Evolutionary conservation across 495 filamentous ascomycete genomes (phyloP).

Genomic region (Geopyxis carbonaria): DNA sequence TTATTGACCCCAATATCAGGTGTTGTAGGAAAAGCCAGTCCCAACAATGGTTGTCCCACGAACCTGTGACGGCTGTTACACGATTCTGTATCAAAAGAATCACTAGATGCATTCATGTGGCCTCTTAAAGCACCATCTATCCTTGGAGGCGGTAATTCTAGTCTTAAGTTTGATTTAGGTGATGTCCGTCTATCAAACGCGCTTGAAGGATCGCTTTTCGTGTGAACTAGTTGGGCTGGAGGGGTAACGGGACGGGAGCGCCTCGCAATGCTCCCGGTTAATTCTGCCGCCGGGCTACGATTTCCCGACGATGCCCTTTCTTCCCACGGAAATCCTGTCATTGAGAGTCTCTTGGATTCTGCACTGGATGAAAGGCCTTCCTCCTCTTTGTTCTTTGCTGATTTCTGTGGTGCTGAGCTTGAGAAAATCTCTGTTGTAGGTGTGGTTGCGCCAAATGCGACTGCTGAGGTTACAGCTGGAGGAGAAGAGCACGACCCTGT

Average conservation of each 20-base stretch:
- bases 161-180: slow-evolving; percentile 17
- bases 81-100: slow-evolving; percentile 5
- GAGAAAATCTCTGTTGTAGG: slow-evolving; percentile 5
- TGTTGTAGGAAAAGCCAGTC: slow-evolving; percentile 21
- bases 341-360: slow-evolving; percentile 4
- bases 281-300: slow-evolving; percentile 5
- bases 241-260: slow-evolving; percentile 2
- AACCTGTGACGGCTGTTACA: slow-evolving; percentile 1
- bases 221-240: slow-evolving; percentile 3
- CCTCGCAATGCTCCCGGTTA: slow-evolving; percentile 3
- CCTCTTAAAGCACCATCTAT: slow-evolving; percentile 8
- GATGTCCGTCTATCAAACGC: slow-evolving; percentile 7
- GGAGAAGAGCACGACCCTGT: slow-evolving; percentile 2
- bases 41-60: slow-evolving; percentile 14
- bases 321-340: slow-evolving; percentile 9
- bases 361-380: background rate
- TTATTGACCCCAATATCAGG: slow-evolving; percentile 19
- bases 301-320: background rate
- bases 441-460: slow-evolving; percentile 1
- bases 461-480: slow-evolving; percentile 1
- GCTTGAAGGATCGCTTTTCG: background rate
- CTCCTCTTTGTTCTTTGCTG: background rate
- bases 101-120: background rate
- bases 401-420: background rate
- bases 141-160: slow-evolving; percentile 20